These are phyloP conservation scores for Telfairia occidentalis DNA, from an alignment of 331 rosid species.

Conservation along the genomic window DNA sequence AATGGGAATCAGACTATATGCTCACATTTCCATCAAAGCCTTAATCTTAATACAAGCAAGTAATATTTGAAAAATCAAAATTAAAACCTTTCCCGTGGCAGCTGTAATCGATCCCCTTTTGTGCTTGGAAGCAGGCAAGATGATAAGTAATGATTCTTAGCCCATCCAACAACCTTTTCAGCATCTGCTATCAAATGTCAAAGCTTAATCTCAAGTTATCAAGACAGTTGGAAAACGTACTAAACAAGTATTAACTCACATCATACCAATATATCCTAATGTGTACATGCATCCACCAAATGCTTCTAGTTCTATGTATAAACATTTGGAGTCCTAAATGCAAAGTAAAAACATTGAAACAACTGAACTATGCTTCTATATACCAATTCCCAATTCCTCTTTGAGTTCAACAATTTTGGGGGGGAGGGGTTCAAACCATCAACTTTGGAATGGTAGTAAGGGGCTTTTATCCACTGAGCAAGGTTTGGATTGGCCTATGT, in stretches of 20 bases:
- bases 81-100: slow-evolving; percentile 76
- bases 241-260: background rate
- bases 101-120: slow-evolving; percentile 63
- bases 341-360: background rate
- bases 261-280: background rate
- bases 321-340: background rate
- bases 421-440: no score
- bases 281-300: background rate
- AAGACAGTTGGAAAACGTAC: background rate
- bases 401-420: no score
- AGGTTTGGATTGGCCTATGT: no score
- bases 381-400: background rate
- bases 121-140: slow-evolving; percentile 52
- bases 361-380: background rate
- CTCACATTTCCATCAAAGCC: background rate
- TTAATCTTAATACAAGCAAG: background rate
- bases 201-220: background rate
- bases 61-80: background rate
- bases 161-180: slow-evolving; percentile 95
- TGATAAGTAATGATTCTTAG: slow-evolving; percentile 78
- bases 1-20: slow-evolving; percentile 14
- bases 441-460: no score
- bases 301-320: background rate
- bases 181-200: slow-evolving; percentile 44
- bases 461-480: no score